Evolutionary conservation across 2,329 filamentous ascomycete species (phyloP).

Genomic region (Apiospora arundinis): DNA sequence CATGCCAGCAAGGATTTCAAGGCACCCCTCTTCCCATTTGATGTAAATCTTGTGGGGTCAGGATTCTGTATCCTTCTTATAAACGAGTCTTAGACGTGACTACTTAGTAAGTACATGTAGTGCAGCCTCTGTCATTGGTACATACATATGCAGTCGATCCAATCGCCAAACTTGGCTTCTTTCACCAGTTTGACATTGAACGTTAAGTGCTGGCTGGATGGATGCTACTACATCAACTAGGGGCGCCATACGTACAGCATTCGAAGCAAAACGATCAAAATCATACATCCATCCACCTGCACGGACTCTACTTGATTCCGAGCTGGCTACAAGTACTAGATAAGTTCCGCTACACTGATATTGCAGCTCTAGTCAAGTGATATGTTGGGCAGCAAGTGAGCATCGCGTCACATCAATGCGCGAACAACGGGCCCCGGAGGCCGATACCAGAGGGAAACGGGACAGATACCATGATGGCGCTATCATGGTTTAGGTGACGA

Average conservation of each 20-base stretch:
- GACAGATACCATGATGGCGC: background rate
- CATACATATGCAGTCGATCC: background rate
- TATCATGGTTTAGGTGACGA: background rate
- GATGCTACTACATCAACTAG: no score
- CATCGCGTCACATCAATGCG: background rate
- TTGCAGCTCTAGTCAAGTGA: background rate
- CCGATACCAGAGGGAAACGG: background rate
- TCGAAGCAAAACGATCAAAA: no score
- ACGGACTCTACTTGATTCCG: background rate
- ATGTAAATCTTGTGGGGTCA: conserved; percentile 6
- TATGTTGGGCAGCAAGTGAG: background rate
- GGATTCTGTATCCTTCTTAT: background rate
- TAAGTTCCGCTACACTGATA: background rate
- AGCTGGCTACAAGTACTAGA: background rate
- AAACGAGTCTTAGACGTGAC: background rate
- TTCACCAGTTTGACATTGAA: background rate
- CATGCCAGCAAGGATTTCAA: background rate
- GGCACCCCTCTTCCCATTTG: background rate
- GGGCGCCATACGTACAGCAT: no score
- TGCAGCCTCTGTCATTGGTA: background rate
- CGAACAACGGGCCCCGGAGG: background rate
- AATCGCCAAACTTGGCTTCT: background rate
- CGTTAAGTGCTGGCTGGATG: no score
- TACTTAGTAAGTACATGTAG: background rate
- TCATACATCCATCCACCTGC: background rate